Evolutionary conservation across 177 flowering plant species (phyloP), one percentile per base, ranked within the genome.

Genomic region (Vitis hybrid): DNA sequence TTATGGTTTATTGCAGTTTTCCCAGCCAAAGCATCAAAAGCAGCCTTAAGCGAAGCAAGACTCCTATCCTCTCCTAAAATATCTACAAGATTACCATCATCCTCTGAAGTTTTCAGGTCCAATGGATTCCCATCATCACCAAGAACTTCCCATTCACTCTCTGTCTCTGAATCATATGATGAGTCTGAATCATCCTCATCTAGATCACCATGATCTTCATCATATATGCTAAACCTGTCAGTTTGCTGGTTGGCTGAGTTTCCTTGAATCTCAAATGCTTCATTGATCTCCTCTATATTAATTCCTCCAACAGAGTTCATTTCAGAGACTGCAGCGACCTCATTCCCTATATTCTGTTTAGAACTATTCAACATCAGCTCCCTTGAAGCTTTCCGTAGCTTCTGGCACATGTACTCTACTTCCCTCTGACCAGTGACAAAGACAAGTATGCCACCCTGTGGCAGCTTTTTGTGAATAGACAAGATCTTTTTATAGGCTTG

Each of bases 371-470:
- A 55, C 29, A 62, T 64, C 65, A 86, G 68, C 68, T 90, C 79
- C 66, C 26, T 82, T 50, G 96, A 95, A 72, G 89, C 91, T 78
- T 79, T 84, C 11, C 94, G 89, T 26, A 96, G 78, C 78, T 86
- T 93, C 65, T 48, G 65, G 68, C 99, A 92, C 68, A 96, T 75
- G 72, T 81, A 78, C 45, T 96, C 97, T 22, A 96, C 97, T 85
- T 96, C 98, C 79, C 97, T 88, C 80, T 93, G 99, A 68, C 99
- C 98, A 39, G 99, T 96, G 68, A 93, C 92, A 74, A 93, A 96
- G n/a, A 96, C 97, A 73, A 96, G 92, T 77, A 96, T 89, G 66
- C 98, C 97, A 56, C 98, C 99, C 52, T 80, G 87, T 65, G 99
- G 99, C 77, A 93, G 80, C 75, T 79, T 85, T 80, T 83, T 93